A percentile compares a stretch with the other conserved stretches of the same genome.
These are phyloP conservation scores for Aspergillus felis DNA, from an alignment of 2,329 filamentous ascomycete species.

Conservation along the genomic window DNA sequence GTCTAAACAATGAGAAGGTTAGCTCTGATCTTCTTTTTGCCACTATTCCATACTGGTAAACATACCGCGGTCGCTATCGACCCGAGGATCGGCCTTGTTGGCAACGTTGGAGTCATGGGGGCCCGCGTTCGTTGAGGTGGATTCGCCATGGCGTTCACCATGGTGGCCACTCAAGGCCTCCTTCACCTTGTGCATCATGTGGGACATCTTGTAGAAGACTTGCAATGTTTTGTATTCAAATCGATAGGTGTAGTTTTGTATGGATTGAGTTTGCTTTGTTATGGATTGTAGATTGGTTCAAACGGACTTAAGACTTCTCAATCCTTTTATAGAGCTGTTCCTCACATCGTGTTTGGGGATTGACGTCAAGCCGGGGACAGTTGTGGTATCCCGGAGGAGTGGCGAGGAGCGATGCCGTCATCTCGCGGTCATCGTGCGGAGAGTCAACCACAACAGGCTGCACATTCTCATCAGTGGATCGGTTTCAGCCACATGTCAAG, in stretches of 20 bases:
- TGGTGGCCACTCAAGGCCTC: slow-evolving; percentile 34
- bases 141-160: slow-evolving; percentile 20
- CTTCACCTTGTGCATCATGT: slow-evolving; percentile 44
- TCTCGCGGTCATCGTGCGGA: background rate
- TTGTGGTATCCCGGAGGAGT: background rate
- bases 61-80: slow-evolving; percentile 15
- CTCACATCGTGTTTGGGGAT: background rate
- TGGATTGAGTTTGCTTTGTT: background rate
- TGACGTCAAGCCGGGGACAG: background rate
- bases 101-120: slow-evolving; percentile 12
- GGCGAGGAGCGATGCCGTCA: background rate
- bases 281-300: background rate
- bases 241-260: background rate
- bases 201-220: slow-evolving; percentile 35
- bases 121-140: background rate
- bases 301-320: background rate
- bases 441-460: background rate
- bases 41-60: background rate
- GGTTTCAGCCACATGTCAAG: background rate
- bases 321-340: background rate
- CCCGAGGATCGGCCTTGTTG: slow-evolving; percentile 19
- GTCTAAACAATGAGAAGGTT: background rate
- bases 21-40: background rate
- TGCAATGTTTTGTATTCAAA: background rate
- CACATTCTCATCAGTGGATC: background rate